Evolutionary conservation across 2,329 filamentous ascomycete genomes (phyloP).

Genomic region (Arachnopeziza araneosa): DNA sequence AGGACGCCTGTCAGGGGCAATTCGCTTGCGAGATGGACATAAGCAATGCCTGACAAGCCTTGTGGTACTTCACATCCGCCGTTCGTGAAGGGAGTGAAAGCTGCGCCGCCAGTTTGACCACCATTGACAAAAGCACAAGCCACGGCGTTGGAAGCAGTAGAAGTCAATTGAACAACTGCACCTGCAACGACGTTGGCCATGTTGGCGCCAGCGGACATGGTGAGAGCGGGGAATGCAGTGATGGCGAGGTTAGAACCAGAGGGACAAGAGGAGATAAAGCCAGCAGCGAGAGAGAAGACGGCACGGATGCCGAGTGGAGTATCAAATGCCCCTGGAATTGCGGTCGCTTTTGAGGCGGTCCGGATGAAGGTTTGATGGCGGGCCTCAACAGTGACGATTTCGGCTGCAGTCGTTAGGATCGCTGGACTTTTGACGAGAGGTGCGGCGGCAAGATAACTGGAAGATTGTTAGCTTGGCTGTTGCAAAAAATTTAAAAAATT

Average conservation of each 20-base stretch:
- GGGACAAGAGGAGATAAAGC: slow-evolving; percentile 68
- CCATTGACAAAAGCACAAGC: slow-evolving; percentile 66
- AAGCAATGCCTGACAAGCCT: slow-evolving; percentile 57
- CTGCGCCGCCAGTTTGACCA: slow-evolving; percentile 49
- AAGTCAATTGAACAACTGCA: slow-evolving; percentile 43
- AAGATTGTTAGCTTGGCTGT: slow-evolving; percentile 4
- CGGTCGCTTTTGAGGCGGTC: slow-evolving; percentile 48
- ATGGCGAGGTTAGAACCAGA: slow-evolving; percentile 58
- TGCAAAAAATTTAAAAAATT: neutral
- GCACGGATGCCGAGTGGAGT: slow-evolving; percentile 61
- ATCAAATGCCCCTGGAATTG: slow-evolving; percentile 65
- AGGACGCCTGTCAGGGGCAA: slow-evolving; percentile 46
- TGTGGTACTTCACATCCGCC: slow-evolving; percentile 56
- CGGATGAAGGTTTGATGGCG: slow-evolving; percentile 71
- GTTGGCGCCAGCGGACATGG: slow-evolving; percentile 42
- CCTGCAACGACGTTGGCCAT: slow-evolving; percentile 36
- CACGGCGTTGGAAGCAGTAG: slow-evolving; percentile 45
- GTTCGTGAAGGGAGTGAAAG: slow-evolving; percentile 52
- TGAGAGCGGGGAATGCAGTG: slow-evolving; percentile 55
- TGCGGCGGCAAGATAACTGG: slow-evolving; percentile 58
- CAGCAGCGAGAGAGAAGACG: slow-evolving; percentile 68
- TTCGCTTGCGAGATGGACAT: slow-evolving; percentile 58
- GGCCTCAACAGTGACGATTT: slow-evolving; percentile 68
- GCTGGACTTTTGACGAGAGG: slow-evolving; percentile 54
- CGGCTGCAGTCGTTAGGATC: slow-evolving; percentile 60